Evolutionary conservation across 768 basidiomycete genomes (phyloP), one percentile per base, ranked within the genome.

Genomic region (Pleurotus salmoneostramineus): DNA sequence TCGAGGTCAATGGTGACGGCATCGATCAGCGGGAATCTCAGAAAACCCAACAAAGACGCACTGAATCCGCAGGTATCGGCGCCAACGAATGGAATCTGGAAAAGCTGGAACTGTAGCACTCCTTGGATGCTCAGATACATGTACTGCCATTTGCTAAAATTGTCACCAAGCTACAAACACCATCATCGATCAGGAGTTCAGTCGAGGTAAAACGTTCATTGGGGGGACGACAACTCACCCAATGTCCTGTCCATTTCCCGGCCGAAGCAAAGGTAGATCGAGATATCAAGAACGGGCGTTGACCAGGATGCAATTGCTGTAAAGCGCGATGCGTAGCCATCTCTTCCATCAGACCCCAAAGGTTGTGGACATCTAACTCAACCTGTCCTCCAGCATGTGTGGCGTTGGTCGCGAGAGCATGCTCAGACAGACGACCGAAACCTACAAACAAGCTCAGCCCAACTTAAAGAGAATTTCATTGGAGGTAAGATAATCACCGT

Each of bases 41-140:
- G 37, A n/a, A 10, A 40, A n/a, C n/a, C 15, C 56, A 31, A 56
- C 14, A 10, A 15, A 15, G 47, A 33, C 15, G 7, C 33, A 81
- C 77, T 76, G 72, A 87, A 87, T 15, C 85, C 86, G 67, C 85
- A 87, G 5, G 87, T 84, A 64, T 93, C 91, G 2, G 89, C 87
- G 15, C 91, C 91, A 14, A 92, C 89, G 73, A 92, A 87, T 0
- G 91, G 91, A 59, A 91, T 87, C 63, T 88, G 86, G 79, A 87
- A 92, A 11, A 92, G 71, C 69, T 91, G 88, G 80, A 93, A 92
- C 68, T 92, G 89, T 15, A 93, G 77, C 15, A 89, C 73, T 14
- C 89, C 89, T 72, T 91, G 83, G 54, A 92, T 87, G 60, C 77
- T 87, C 65, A 81, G 74, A 60, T 80, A 75, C 77, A 92, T 78